Percentiles rank a stretch among this genome's conserved stretches.
Conservation (phyloP, 1,284 basidiomycete species). For the Blastosporella zonata region DNA sequence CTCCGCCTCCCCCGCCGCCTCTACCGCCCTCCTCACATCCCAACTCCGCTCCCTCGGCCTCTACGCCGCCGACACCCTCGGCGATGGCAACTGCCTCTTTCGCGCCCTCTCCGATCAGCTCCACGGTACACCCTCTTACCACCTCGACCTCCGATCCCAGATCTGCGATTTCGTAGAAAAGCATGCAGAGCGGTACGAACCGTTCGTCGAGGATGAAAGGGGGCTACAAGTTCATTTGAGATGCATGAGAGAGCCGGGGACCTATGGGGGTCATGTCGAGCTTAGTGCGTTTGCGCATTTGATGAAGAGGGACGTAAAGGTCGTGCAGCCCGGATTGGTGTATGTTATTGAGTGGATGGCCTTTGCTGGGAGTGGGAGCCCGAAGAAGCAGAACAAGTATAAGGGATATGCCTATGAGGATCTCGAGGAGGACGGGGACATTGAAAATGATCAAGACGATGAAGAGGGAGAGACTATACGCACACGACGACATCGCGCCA, state of each 20-base stretch:
- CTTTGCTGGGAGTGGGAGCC: slow-evolving; percentile 26
- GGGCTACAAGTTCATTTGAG: slow-evolving; percentile 68
- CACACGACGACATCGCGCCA: background rate
- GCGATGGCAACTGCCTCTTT: slow-evolving; percentile 76
- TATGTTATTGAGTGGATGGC: slow-evolving; percentile 78
- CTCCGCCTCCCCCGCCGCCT: slow-evolving; percentile 16
- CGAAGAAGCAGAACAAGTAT: background rate
- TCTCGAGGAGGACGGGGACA: slow-evolving; percentile 10
- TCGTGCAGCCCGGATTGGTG: slow-evolving; percentile 85
- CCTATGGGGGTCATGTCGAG: slow-evolving; percentile 88
- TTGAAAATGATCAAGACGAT: slow-evolving; percentile 8
- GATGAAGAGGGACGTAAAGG: slow-evolving; percentile 77
- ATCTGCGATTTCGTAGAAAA: slow-evolving; percentile 81
- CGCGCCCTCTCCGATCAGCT: slow-evolving; percentile 80
- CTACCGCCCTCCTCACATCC: slow-evolving; percentile 42
- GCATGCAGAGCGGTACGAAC: slow-evolving; percentile 74
- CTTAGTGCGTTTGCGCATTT: slow-evolving; percentile 87
- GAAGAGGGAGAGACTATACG: slow-evolving; percentile 20
- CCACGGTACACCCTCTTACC: slow-evolving; percentile 71
- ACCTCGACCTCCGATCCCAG: slow-evolving; percentile 67
- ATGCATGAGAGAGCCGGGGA: slow-evolving; percentile 77
- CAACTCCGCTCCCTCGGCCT: slow-evolving; percentile 74
- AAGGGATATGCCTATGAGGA: slow-evolving; percentile 6
- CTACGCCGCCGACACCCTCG: slow-evolving; percentile 23
- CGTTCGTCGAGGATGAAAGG: slow-evolving; percentile 86